These are phyloP conservation scores for Colletotrichum tofieldiae DNA, from an alignment of 2,329 filamentous ascomycete genomes.

Conservation along the genomic window DNA sequence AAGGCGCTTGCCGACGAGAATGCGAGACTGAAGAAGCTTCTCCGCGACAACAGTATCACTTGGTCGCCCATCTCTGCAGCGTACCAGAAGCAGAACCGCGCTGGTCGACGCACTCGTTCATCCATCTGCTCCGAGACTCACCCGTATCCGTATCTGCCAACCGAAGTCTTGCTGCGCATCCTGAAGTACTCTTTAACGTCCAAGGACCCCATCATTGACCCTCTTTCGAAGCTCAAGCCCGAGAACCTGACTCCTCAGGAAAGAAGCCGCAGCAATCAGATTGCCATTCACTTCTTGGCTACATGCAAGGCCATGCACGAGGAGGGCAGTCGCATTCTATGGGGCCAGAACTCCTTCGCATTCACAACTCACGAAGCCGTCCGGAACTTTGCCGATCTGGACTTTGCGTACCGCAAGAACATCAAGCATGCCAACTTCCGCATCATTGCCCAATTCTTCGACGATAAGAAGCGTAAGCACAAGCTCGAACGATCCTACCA, in stretches of 20 bases:
- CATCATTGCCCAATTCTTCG: slow-evolving; percentile 70
- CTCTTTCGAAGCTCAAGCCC: slow-evolving; percentile 61
- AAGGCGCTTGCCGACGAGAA: slow-evolving; percentile 65
- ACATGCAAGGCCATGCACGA: slow-evolving; percentile 65
- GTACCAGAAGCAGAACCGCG: slow-evolving; percentile 44
- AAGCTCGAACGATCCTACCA: slow-evolving; percentile 61
- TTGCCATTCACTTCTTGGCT: slow-evolving; percentile 68
- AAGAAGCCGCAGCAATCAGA: slow-evolving; percentile 61
- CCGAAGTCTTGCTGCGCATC: slow-evolving; percentile 68
- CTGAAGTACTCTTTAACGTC: slow-evolving; percentile 67
- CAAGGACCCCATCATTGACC: slow-evolving; percentile 67
- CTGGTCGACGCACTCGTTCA: slow-evolving; percentile 49
- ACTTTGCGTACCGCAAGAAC: slow-evolving; percentile 57
- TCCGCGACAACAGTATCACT: slow-evolving; percentile 67
- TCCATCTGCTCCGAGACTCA: slow-evolving; percentile 40
- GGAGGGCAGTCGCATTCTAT: slow-evolving; percentile 66
- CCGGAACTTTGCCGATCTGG: slow-evolving; percentile 64
- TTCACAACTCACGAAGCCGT: slow-evolving; percentile 69
- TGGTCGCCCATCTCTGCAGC: slow-evolving; percentile 61
- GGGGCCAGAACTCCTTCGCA: slow-evolving; percentile 67
- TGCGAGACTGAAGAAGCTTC: slow-evolving; percentile 64
- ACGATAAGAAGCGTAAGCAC: slow-evolving; percentile 61
- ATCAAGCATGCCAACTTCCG: slow-evolving; percentile 66
- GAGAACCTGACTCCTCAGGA: slow-evolving; percentile 63
- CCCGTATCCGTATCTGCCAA: slow-evolving; percentile 62